phyloP scores from a whole-genome alignment of 208 protist species.

The Crithidia brevicula region DNA sequence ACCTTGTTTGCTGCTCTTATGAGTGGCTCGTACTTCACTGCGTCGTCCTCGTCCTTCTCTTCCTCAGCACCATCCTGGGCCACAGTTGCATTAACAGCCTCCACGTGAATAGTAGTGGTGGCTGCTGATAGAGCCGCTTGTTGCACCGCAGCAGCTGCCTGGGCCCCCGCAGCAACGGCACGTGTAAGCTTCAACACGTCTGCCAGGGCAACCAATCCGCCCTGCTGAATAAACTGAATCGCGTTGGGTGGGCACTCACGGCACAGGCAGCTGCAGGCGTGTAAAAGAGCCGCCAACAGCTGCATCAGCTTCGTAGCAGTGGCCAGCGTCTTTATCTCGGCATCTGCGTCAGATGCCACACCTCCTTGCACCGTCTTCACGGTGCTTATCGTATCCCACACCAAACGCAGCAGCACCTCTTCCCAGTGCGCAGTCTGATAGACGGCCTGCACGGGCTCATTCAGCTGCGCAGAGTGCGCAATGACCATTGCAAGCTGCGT shows the following conservation, averaged over 20 bases:
- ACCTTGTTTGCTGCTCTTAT: constrained; percentile 37
- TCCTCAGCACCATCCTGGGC: no score
- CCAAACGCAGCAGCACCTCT: constrained; percentile 27
- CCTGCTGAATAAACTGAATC: constrained; percentile 40
- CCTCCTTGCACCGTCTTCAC: neutral
- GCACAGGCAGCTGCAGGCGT: constrained; percentile 76
- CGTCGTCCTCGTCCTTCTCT: neutral
- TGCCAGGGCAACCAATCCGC: constrained; percentile 37
- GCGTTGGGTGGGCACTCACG: constrained; percentile 58
- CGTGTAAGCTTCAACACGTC: constrained; percentile 19
- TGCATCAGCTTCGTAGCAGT: constrained; percentile 10
- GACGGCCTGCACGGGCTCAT: constrained; percentile 56
- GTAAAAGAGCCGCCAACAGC: constrained; percentile 48
- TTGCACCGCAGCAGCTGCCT: neutral
- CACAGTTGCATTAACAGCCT: no score
- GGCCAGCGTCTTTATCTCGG: neutral
- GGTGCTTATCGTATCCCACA: constrained; percentile 8
- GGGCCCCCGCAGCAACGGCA: neutral
- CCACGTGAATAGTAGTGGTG: constrained; percentile 8
- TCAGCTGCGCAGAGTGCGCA: constrained; percentile 67
- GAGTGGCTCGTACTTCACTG: constrained; percentile 1
- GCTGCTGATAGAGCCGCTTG: neutral
- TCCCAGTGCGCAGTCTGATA: constrained; percentile 50
- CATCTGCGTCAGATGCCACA: neutral
- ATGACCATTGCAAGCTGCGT: constrained; percentile 24